phyloP scores from a whole-genome alignment of 768 basidiomycete genomes.

The Kwoniella europaea region DNA sequence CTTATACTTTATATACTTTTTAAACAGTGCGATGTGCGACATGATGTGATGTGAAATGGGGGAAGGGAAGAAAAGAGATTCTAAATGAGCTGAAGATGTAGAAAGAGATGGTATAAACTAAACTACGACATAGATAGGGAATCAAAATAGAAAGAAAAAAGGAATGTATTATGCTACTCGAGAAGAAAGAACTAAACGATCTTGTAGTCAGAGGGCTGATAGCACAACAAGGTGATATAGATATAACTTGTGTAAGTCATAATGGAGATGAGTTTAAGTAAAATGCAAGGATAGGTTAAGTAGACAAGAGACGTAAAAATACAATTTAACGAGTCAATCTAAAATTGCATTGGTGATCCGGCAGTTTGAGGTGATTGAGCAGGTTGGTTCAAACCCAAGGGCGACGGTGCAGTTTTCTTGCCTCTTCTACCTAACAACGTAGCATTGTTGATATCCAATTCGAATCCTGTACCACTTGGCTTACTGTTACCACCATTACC shows the following conservation, averaged over 20 bases:
- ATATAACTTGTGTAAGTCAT: neutral
- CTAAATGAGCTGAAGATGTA: too few relatives aligned
- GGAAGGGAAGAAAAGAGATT: too few relatives aligned
- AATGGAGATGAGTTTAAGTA: conserved; percentile 1
- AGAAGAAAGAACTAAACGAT: too few relatives aligned
- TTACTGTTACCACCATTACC: conserved; percentile 34
- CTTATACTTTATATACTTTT: too few relatives aligned
- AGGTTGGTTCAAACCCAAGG: conserved; percentile 38
- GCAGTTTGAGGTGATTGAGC: conserved; percentile 30
- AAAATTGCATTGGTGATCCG: conserved; percentile 45
- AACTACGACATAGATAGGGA: too few relatives aligned
- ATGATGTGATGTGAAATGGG: too few relatives aligned
- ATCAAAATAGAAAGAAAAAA: too few relatives aligned
- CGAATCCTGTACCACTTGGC: conserved; percentile 63
- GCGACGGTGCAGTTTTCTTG: conserved; percentile 54
- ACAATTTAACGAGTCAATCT: neutral
- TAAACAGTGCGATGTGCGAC: too few relatives aligned
- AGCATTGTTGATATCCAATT: conserved; percentile 83
- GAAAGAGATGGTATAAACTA: too few relatives aligned
- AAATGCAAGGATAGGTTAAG: neutral
- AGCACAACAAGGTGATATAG: too few relatives aligned
- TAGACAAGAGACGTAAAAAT: neutral
- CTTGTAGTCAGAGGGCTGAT: neutral
- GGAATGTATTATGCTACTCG: too few relatives aligned
- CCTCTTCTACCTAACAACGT: conserved; percentile 72